These are phyloP conservation scores for Talaromyces rugulosus DNA, from an alignment of 2,329 filamentous ascomycete species.

Conservation along the genomic window DNA sequence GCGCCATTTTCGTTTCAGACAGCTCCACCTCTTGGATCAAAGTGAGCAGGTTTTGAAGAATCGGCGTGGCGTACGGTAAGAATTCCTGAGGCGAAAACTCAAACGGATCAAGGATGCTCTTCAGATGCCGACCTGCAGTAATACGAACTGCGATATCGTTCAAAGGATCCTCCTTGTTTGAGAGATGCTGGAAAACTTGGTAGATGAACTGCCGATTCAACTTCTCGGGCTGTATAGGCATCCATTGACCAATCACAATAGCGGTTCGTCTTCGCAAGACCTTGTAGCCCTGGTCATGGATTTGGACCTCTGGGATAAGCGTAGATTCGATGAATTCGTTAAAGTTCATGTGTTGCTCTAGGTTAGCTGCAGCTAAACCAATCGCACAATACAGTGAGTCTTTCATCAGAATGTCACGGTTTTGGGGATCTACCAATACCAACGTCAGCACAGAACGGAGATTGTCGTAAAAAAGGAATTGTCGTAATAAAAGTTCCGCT, in stretches of 20 bases:
- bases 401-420: conserved; percentile 73
- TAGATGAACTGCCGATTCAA: conserved; percentile 71
- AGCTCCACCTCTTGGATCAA: conserved; percentile 76
- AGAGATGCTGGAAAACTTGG: conserved; percentile 81
- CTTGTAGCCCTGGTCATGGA: conserved; percentile 63
- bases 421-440: conserved; percentile 49
- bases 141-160: conserved; percentile 93
- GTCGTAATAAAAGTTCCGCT: conserved; percentile 10
- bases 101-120: conserved; percentile 76
- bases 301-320: conserved; percentile 73
- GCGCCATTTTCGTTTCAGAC: conserved; percentile 83
- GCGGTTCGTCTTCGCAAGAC: conserved; percentile 82
- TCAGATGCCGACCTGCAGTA: conserved; percentile 81
- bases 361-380: conserved; percentile 74
- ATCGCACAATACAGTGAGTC: conserved; percentile 94
- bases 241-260: conserved; percentile 87
- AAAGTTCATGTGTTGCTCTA: conserved; percentile 76
- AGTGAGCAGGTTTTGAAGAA: conserved; percentile 68
- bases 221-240: conserved; percentile 68
- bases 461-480: conserved; percentile 20
- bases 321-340: conserved; percentile 71
- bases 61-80: conserved; percentile 68
- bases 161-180: conserved; percentile 68
- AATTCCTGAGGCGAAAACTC: conserved; percentile 73
- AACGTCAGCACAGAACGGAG: conserved; percentile 6